Percentiles rank a stretch among this genome's conserved stretches.
Evolutionary conservation across 164 flowering plant species (phyloP).

Genomic region (Platanus orientalis): DNA sequence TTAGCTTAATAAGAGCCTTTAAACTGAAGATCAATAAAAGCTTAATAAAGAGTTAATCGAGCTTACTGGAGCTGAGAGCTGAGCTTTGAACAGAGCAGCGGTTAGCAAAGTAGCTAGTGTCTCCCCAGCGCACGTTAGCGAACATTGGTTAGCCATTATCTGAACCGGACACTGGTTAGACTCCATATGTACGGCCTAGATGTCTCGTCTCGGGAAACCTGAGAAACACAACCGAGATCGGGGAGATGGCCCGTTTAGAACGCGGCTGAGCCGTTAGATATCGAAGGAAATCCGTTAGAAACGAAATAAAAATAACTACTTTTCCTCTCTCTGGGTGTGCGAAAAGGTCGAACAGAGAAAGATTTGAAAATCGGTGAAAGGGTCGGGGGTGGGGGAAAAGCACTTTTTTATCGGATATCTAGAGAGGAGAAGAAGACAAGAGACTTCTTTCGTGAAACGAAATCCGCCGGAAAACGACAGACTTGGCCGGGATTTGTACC

Average conservation of each 20-base stretch:
- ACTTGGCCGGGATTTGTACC: neutral
- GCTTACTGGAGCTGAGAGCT: slow-evolving; percentile 23
- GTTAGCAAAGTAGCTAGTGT: slow-evolving; percentile 19
- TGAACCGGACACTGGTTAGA: slow-evolving; percentile 16
- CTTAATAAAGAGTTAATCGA: too few relatives aligned
- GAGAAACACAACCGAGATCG: slow-evolving; percentile 1
- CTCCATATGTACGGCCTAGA: slow-evolving; percentile 28
- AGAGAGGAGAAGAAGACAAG: slow-evolving; percentile 16
- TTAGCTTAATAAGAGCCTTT: too few relatives aligned
- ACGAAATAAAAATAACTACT: neutral
- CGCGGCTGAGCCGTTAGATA: slow-evolving; percentile 22
- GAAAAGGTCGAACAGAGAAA: neutral
- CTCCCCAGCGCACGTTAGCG: slow-evolving; percentile 31
- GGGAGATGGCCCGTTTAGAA: slow-evolving; percentile 7
- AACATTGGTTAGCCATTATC: slow-evolving; percentile 9
- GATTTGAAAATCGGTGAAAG: neutral
- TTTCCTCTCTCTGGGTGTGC: neutral
- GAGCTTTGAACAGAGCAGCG: slow-evolving; percentile 22
- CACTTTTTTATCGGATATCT: neutral
- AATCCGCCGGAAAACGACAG: neutral
- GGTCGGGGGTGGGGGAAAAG: neutral
- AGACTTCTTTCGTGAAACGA: neutral
- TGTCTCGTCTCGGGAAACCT: slow-evolving; percentile 5
- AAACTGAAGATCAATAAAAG: too few relatives aligned
- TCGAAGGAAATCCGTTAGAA: neutral